Percentiles rank a stretch among this genome's conserved stretches.
Conservation (phyloP, 306 rosid genomes). For the Medicago truncatula region MtrunA17r5.0-ANR NC_053045.1:11780501-11781000, state of each 20-base stretch:
- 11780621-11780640: neutral
- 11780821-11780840: neutral
- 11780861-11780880: neutral
- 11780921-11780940: no score
- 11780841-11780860: neutral
- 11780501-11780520: no score
- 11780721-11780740: no score
- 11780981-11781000: neutral
- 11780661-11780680: neutral
- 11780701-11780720: neutral
- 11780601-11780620: no score
- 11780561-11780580: neutral
- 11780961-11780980: neutral
- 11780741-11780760: neutral
- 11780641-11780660: neutral
- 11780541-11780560: no score
- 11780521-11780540: no score
- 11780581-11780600: neutral
- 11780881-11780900: no score
- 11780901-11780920: no score
- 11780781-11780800: no score
- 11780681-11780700: no score
- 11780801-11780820: no score
- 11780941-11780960: no score
- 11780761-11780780: neutral